Conservation (phyloP, 2,329 filamentous ascomycete genomes). For the Trichoderma pleuroti region DNA sequence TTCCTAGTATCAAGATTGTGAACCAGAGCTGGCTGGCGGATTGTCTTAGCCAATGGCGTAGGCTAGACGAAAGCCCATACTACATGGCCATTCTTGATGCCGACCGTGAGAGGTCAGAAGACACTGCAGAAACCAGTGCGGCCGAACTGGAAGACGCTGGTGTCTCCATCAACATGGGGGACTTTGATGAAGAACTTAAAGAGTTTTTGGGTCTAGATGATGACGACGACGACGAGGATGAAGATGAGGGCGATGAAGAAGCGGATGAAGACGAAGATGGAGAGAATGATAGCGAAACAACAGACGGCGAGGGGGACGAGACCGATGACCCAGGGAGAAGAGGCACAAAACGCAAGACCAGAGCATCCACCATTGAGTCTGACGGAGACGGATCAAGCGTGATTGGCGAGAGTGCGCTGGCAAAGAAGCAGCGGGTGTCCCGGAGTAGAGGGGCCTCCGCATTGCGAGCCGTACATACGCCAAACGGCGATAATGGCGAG, state of each 20-base stretch:
- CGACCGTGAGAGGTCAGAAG: slow-evolving; percentile 47
- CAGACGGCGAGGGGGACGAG: slow-evolving; percentile 30
- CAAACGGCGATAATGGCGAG: slow-evolving; percentile 35
- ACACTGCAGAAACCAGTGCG: slow-evolving; percentile 30
- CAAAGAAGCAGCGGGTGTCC: slow-evolving; percentile 51
- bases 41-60: slow-evolving; percentile 79
- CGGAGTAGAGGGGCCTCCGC: slow-evolving; percentile 44
- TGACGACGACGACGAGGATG: slow-evolving; percentile 45
- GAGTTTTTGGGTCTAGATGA: slow-evolving; percentile 64
- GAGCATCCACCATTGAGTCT: slow-evolving; percentile 31
- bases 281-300: slow-evolving; percentile 23
- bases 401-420: slow-evolving; percentile 38
- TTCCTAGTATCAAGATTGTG: slow-evolving; percentile 83
- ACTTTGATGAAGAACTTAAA: slow-evolving; percentile 67
- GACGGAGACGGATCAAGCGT: slow-evolving; percentile 32
- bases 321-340: slow-evolving; percentile 28
- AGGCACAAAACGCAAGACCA: slow-evolving; percentile 34
- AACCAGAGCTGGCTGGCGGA: slow-evolving; percentile 86
- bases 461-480: slow-evolving; percentile 44
- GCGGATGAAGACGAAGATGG: slow-evolving; percentile 21
- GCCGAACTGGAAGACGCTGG: slow-evolving; percentile 32
- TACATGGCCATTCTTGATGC: slow-evolving; percentile 71
- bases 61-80: slow-evolving; percentile 74
- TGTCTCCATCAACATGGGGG: slow-evolving; percentile 45
- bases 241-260: slow-evolving; percentile 21